Evolutionary conservation across 441 rosid genomes (phyloP), one percentile per base, ranked within the genome.

Genomic region (Flueggea neowawraea): DNA sequence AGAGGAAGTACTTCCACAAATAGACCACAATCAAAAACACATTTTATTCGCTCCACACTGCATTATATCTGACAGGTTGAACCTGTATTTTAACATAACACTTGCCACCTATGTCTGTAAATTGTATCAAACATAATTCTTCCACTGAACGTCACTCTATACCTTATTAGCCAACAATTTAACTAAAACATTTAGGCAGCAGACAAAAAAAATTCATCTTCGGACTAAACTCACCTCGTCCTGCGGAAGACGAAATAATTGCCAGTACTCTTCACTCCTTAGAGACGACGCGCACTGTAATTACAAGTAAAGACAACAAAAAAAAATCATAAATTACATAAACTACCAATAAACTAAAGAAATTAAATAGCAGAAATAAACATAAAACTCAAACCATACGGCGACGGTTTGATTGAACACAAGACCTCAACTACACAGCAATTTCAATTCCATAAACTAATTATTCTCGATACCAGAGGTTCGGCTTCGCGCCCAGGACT

Each of bases 181-280:
- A 10, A 16, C 28, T 31, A n/a, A n/a, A n/a, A n/a, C n/a, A n/a
- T n/a, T 31, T 22, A 17, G 6, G 33, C 11, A 54, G 12, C 13
- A 2, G 28, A 22, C 28, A 22, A 2, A 22, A 22, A 22, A 22
- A 22, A 54, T 54, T 17, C 28, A 10, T 17, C 9, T 12, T 6
- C 32, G 4, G 31, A 54, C 11, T 5, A 10, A 39, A 72, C 91
- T 79, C 68, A 93, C 98, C 78, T 93, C 97, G 36, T 93, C 96
- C 28, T 81, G 70, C 36, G 98, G 96, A 69, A 93, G 93, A 65
- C 90, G 90, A 69, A 93, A 93, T 61, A 93, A 68, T 69, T 85
- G 98, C 16, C 97, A 84, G 72, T 94, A 94, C 80, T 94, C 98
- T 80, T 93, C 98, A 63, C 91, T 90, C 80, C 72, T 83, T 58